Base-by-base conservation (phyloP, 768 basidiomycete genomes). In the Lentinula sp. region DNA sequence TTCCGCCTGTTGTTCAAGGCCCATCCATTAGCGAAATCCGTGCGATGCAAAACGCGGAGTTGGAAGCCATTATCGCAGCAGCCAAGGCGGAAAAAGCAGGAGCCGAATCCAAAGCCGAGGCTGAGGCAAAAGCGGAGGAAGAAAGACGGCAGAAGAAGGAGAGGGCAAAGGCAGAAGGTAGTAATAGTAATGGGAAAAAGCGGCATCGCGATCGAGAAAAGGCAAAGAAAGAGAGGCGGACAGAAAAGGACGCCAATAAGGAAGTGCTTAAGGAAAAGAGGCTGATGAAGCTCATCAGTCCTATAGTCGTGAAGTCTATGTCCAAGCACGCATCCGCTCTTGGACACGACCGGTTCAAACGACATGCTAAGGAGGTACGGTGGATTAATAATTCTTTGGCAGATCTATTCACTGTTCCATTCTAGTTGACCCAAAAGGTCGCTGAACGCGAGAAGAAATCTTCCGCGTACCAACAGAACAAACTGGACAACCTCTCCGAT, bases 391-490 rank as follows among this genome's bases (percentile, higher is more conserved):
- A n/a, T 57, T 12, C 42, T 52, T 28, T 59, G 4, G 32, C 39
- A 51, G n/a, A 7, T 3, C 45, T 3, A 8, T 28, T 18, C 16
- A 18, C 35, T 57, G 35, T 61, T 63, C 3, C 28, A 28, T 28
- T 20, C 13, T 68, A 97, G 95, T 78, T 97, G 63, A 94, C 94
- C 0, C 81, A 89, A 61, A 70, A 92, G 55, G 89, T 99, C 60
- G 81, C 87, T n/a, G 90, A 95, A 55, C 97, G 97, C 73, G 96
- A 99, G 79, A 96, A 96, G 74, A 96, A 94, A 71, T 91, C 91
- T 0, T 74, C 85, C 3, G 85, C 83, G 46, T 98, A 90, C 69
- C 82, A 80, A 60, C 86, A 89, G n/a, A 81, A 82, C 18, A 82
- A 82, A 57, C 80, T 96, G 13, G 90, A 93, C 2, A 43, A 81